Percentiles rank a stretch among this genome's conserved stretches.
Conservation (phyloP, 1,139 yeast species). For the Hyphopichia wangnamkhiaoensis region DNA sequence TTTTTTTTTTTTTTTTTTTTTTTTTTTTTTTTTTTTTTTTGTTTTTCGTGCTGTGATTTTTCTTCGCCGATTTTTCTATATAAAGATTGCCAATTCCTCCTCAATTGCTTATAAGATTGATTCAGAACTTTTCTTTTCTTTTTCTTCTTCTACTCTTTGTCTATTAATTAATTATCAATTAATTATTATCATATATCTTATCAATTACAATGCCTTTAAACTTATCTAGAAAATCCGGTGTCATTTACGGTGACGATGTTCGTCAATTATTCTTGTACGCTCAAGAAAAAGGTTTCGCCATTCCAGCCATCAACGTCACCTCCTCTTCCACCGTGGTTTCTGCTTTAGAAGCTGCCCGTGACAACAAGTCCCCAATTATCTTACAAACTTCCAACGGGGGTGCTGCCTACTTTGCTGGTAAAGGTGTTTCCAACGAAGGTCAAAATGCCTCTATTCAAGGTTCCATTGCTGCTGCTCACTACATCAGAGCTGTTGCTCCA, state of each 20-base stretch:
- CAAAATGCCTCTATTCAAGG: conserved; percentile 96
- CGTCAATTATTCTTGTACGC: conserved; percentile 90
- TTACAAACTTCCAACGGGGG: conserved; percentile 99
- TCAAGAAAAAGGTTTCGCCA: conserved; percentile 90
- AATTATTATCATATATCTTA: too few species aligned
- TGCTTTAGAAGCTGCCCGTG: conserved; percentile 98
- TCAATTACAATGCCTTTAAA: conserved; percentile 27
- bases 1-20: neutral
- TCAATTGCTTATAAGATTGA: too few species aligned
- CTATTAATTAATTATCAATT: neutral
- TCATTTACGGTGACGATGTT: conserved; percentile 98
- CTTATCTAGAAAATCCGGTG: conserved; percentile 76
- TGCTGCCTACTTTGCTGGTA: conserved; percentile 99
- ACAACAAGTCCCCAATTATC: conserved; percentile 91
- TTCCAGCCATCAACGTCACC: conserved; percentile 98
- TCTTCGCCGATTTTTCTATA: too few species aligned
- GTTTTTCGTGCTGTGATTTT: too few species aligned
- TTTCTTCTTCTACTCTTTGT: neutral
- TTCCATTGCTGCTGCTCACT: conserved; percentile 97
- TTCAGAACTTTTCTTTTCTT: neutral
- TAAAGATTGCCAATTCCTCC: neutral
- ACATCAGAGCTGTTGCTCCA: conserved; percentile 96
- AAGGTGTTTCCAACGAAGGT: conserved; percentile 93
- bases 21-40: neutral
- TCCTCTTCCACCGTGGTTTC: conserved; percentile 97